phyloP scores from a whole-genome alignment of 1,284 basidiomycete genomes.

The Puccinia hordei region DNA sequence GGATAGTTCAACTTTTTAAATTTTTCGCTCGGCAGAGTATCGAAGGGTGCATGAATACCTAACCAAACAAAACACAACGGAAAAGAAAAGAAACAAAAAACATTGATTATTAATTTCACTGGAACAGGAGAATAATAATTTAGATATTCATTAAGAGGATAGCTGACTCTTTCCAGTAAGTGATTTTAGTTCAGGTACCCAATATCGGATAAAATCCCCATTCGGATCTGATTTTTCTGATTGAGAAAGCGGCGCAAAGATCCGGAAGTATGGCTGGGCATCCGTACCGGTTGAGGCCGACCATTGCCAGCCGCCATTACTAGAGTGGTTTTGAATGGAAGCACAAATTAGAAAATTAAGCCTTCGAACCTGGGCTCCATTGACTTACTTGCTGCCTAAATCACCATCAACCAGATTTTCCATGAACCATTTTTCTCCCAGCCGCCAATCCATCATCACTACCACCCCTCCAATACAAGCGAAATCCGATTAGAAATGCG shows the following conservation, averaged over 20 bases:
- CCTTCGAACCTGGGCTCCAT: constrained; percentile 10
- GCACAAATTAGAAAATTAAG: neutral
- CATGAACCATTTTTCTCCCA: constrained; percentile 81
- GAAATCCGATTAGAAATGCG: no score
- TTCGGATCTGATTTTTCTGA: constrained; percentile 71
- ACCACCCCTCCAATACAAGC: constrained; percentile 58
- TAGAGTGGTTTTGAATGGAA: neutral
- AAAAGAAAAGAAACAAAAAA: no score
- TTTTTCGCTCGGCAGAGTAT: constrained; percentile 68
- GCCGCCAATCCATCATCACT: constrained; percentile 81
- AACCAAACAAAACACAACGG: constrained; percentile 1
- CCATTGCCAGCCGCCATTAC: constrained; percentile 66
- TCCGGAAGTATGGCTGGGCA: constrained; percentile 79
- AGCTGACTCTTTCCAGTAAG: constrained; percentile 71
- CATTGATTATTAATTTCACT: no score
- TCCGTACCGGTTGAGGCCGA: constrained; percentile 65
- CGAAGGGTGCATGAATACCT: constrained; percentile 63
- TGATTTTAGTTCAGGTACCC: constrained; percentile 78
- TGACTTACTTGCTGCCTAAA: constrained; percentile 84
- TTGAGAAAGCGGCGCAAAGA: constrained; percentile 71
- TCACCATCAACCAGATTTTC: constrained; percentile 83
- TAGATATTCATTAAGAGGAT: neutral
- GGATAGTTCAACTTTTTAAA: constrained; percentile 78
- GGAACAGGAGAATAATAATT: neutral
- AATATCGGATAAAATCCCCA: constrained; percentile 82